Evolutionary conservation across 2,329 filamentous ascomycete species (phyloP).

Genomic region (Aureobasidium sp.): DNA sequence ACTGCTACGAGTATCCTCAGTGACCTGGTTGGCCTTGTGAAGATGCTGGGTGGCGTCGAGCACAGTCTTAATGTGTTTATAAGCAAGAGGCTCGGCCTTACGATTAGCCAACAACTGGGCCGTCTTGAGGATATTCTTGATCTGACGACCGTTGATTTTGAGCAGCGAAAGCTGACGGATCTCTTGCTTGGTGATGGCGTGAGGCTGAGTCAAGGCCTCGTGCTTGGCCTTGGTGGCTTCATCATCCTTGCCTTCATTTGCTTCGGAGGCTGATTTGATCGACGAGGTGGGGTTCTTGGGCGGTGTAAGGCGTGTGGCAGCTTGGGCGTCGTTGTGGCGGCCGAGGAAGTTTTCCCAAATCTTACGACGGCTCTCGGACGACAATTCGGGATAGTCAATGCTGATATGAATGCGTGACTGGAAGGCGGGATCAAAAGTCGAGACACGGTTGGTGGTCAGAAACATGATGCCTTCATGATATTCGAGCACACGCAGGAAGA

Average conservation of each 20-base stretch:
- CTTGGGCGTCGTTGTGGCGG: slow-evolving; percentile 23
- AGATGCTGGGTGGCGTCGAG: slow-evolving; percentile 30
- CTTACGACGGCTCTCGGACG: slow-evolving; percentile 29
- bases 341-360: slow-evolving; percentile 42
- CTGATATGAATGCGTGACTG: slow-evolving; percentile 41
- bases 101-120: slow-evolving; percentile 30
- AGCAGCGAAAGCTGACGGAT: slow-evolving; percentile 26
- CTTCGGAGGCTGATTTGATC: slow-evolving; percentile 17
- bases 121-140: slow-evolving; percentile 38
- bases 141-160: slow-evolving; percentile 36
- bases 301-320: slow-evolving; percentile 19
- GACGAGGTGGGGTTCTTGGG: slow-evolving; percentile 20
- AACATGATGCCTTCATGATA: slow-evolving; percentile 40
- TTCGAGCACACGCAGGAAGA: slow-evolving; percentile 33
- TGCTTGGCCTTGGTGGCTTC: slow-evolving; percentile 1
- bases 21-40: slow-evolving; percentile 23
- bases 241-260: not conserved
- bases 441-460: slow-evolving; percentile 40
- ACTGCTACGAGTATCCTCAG: slow-evolving; percentile 20
- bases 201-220: slow-evolving; percentile 21
- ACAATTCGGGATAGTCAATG: slow-evolving; percentile 37
- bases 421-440: slow-evolving; percentile 40
- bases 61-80: slow-evolving; percentile 29
- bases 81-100: slow-evolving; percentile 22
- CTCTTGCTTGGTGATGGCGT: slow-evolving; percentile 27